These are phyloP conservation scores for Oryza punctata DNA, from an alignment of 176 grass and related monocot genomes.

Conservation along the genomic window DNA sequence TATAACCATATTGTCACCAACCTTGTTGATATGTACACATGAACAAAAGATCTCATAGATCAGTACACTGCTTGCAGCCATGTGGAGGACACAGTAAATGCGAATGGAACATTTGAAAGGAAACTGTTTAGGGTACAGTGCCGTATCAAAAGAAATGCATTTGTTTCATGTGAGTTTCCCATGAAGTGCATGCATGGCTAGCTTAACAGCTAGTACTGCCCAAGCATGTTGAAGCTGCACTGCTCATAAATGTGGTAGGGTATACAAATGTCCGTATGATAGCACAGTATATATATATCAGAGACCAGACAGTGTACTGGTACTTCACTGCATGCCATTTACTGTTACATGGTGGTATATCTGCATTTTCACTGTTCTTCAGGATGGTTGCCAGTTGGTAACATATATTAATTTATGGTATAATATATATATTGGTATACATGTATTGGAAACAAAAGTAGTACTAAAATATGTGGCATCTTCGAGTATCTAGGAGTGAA, in stretches of 20 bases:
- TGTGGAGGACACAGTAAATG: not conserved
- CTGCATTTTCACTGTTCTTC: not conserved
- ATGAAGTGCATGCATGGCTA: constrained; percentile 11
- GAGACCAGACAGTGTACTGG: not conserved
- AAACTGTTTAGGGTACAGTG: not conserved
- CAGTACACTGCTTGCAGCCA: not conserved
- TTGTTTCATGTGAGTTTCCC: constrained; percentile 33
- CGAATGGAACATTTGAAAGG: not conserved
- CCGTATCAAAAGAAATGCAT: not conserved
- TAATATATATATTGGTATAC: too few species aligned
- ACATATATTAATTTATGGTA: not conserved
- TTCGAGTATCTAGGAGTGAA: not conserved
- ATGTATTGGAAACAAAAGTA: too few species aligned
- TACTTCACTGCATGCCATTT: not conserved
- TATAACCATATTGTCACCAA: not conserved
- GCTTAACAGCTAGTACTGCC: not conserved
- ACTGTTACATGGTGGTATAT: not conserved
- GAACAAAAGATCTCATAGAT: not conserved
- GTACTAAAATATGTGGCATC: too few species aligned
- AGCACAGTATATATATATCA: not conserved
- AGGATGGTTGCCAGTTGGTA: not conserved
- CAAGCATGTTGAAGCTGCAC: constrained; percentile 25
- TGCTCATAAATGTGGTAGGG: constrained; percentile 15
- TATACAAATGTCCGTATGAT: not conserved
- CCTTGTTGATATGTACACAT: not conserved